phyloP scores from a whole-genome alignment of 257 asterid species.

The Solanum stenotomum region DNA sequence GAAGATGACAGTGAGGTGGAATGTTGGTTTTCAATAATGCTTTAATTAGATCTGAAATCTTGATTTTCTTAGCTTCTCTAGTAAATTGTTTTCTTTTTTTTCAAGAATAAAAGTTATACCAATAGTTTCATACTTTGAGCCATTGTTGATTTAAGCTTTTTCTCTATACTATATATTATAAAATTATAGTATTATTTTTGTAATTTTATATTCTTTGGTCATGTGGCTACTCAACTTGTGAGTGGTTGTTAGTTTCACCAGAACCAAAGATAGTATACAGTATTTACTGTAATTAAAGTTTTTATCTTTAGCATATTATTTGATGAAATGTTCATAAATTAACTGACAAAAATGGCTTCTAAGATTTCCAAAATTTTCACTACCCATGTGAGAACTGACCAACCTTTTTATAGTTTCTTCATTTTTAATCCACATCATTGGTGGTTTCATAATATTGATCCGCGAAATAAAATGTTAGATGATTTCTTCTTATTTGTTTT shows the following conservation, averaged over 20 bases:
- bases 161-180: conserved; percentile 4
- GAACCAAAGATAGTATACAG: not conserved
- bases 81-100: not conserved
- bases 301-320: not conserved
- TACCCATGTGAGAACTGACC: not conserved
- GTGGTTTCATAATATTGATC: not conserved
- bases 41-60: conserved; percentile 30
- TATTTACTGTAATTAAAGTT: not conserved
- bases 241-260: not conserved
- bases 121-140: conserved; percentile 11
- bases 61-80: conserved; percentile 14
- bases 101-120: conserved; percentile 11
- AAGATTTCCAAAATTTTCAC: not conserved
- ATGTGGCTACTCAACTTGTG: conserved; percentile 1
- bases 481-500: no score
- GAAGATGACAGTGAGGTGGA: conserved; percentile 32
- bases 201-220: not conserved
- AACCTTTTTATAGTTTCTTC: not conserved
- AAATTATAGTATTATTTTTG: not conserved
- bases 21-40: conserved; percentile 41
- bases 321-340: not conserved
- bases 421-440: not conserved
- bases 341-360: not conserved
- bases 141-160: conserved; percentile 19
- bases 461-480: not conserved